Evolutionary conservation across 2,329 filamentous ascomycete genomes (phyloP).

Genomic region (Metarhizium guizhouense): DNA sequence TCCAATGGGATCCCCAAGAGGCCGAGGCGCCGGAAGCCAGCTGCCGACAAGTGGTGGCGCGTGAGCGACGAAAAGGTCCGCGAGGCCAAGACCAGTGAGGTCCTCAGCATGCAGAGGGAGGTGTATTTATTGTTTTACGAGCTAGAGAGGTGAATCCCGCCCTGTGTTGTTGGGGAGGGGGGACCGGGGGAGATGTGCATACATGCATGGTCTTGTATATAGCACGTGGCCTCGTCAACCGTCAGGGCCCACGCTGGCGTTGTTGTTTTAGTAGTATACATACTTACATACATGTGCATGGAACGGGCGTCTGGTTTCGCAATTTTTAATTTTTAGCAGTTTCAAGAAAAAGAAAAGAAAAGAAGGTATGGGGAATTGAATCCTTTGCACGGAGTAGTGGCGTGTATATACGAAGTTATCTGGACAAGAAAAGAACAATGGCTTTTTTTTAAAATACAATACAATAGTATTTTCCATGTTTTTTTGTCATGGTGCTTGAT

Average conservation of each 20-base stretch:
- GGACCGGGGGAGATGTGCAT: background rate
- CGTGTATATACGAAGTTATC: too few relatives aligned
- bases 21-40: conserved; percentile 45
- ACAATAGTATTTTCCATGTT: too few relatives aligned
- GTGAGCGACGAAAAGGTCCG: conserved; percentile 97
- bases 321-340: too few relatives aligned
- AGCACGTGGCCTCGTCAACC: background rate
- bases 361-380: too few relatives aligned
- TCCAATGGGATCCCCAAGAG: conserved; percentile 20
- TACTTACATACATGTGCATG: background rate
- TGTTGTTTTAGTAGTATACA: too few relatives aligned
- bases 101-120: conserved; percentile 87
- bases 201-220: background rate
- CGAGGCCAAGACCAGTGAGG: conserved; percentile 85
- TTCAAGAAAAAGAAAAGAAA: too few relatives aligned
- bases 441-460: too few relatives aligned
- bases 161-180: too few relatives aligned
- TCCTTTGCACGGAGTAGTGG: too few relatives aligned
- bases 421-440: too few relatives aligned
- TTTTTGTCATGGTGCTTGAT: too few relatives aligned
- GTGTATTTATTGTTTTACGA: conserved; percentile 97
- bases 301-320: background rate
- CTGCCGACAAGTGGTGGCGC: conserved; percentile 80
- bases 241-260: too few relatives aligned
- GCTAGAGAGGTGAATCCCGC: conserved; percentile 46